Evolutionary conservation across 176 grass and related monocot species (phyloP), one percentile per base, ranked within the genome.

Genomic region (Carex scoparia): DNA sequence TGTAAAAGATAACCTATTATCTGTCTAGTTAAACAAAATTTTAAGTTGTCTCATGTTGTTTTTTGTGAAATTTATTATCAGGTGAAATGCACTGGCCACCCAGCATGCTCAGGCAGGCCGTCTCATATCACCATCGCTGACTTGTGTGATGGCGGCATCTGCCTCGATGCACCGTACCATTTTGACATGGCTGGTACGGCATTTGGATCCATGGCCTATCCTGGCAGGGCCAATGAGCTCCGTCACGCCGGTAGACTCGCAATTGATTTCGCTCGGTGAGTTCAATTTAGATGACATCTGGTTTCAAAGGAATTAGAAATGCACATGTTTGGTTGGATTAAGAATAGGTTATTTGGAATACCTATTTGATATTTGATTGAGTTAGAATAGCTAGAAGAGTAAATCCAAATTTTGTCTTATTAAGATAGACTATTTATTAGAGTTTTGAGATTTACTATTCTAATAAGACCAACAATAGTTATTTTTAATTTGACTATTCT

Each of bases 121-220:
- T 89, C 91, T 86, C 92, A 88, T 71, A 88, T 97, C 65, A 85
- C 90, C 83, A 94, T 93, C 61, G 90, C 94, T 5, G 92, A 97
- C 92, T 87, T 90, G 86, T 94, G 94, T 84, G 91, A 92, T 85
- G 94, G 88, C 69, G 90, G 92, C 2, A 81, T 91, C 53, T 89
- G 83, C 76, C 74, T 89, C 10, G 65, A 81, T 28, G 81, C 87
- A 6, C 83, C 38, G 33, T 94, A 11, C 87, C 94, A 97, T 78
- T 94, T 97, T 86, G 94, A 94, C 86, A 91, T 97, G 81, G 92
- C 90, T 73, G 92, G 92, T 69, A 94, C 91, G 1, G 87, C 94
- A 33, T 94, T 97, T 84, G 94, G 94, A 61, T 11, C 86, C 31
- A 93, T 97, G 66, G 86, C 92, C 48, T 87, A 66, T 86, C 86